Evolutionary conservation across 768 basidiomycete species (phyloP), one percentile per base, ranked within the genome.

Genomic region (Naematelia aurantialba): DNA sequence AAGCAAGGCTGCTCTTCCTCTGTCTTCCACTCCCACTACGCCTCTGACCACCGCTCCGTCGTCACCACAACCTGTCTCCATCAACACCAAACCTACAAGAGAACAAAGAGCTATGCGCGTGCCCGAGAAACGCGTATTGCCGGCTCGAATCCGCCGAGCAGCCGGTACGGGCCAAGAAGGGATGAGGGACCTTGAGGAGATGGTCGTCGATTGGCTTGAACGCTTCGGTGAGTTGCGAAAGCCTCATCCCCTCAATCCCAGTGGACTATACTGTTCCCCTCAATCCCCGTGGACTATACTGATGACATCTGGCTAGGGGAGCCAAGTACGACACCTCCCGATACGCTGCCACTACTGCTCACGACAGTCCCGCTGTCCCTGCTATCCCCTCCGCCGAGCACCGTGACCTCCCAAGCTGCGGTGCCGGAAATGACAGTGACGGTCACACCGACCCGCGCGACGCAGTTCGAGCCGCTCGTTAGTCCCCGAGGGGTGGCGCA

Each of bases 181-280:
- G 56, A 86, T 79, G 60, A 85, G 85, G 73, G 88, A 89, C 73
- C 81, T 86, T 17, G 91, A 93, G 79, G 67, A 85, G 55, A 85
- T 89, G 84, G 88, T 93, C 74, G 77, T 91, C 63, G 89, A 91
- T 66, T 87, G 86, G 62, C 82, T 87, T 68, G 84, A 85, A 52
- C 62, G 75, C 24, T 78, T 84, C 84, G 77, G 86, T 85, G 81
- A 79, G 91, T 91, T 39, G 17, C 17, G 17, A 39, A 39, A 8
- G 34, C 34, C 8, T 8, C 17, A 39, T 39, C 17, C 34, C 17
- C 17, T 39, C 34, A 17, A 39, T 39, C 17, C 11, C 21, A 19
- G 22, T 48, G 13, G 46, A 3, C 4, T 14, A 14, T 44, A 3
- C 42, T 44, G 42, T 44, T 39, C 17, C 34, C 17, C 17, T 39